Percentiles rank a stretch among this genome's conserved stretches.
Evolutionary conservation across 176 grass and related monocot genomes (phyloP).

Genomic region (Sorghum bicolor): DNA sequence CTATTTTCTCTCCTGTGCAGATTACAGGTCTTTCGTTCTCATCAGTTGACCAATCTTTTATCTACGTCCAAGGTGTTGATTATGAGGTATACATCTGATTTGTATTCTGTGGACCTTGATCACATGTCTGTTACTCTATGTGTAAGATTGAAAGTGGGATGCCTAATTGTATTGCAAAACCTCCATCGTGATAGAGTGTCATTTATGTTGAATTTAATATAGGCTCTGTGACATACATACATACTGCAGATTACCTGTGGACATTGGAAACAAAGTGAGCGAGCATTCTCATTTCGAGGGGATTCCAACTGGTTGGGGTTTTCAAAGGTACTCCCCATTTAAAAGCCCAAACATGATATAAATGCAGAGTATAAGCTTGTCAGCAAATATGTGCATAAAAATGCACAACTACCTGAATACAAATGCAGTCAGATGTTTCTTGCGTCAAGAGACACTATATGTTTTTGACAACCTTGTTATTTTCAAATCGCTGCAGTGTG

Average conservation of each 20-base stretch:
- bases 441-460: background rate
- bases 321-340: constrained; percentile 53
- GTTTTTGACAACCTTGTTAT: constrained; percentile 3
- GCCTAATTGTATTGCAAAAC: background rate
- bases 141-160: background rate
- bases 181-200: background rate
- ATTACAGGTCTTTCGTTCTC: constrained; percentile 90
- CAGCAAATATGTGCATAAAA: background rate
- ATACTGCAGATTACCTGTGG: constrained; percentile 75
- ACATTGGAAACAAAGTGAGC: constrained; percentile 56
- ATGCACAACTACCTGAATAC: background rate
- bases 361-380: background rate
- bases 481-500: constrained; percentile 47
- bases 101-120: background rate
- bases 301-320: constrained; percentile 92
- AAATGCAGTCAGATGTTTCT: background rate
- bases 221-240: background rate
- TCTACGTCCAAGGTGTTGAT: constrained; percentile 93
- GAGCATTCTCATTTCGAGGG: constrained; percentile 78
- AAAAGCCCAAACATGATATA: too few species aligned
- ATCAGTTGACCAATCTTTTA: constrained; percentile 58
- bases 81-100: constrained; percentile 63
- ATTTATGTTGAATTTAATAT: constrained; percentile 1
- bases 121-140: background rate
- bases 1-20: constrained; percentile 41